phyloP scores from a whole-genome alignment of 108 stramenopile genomes.

The Skeletonema costatum region DNA sequence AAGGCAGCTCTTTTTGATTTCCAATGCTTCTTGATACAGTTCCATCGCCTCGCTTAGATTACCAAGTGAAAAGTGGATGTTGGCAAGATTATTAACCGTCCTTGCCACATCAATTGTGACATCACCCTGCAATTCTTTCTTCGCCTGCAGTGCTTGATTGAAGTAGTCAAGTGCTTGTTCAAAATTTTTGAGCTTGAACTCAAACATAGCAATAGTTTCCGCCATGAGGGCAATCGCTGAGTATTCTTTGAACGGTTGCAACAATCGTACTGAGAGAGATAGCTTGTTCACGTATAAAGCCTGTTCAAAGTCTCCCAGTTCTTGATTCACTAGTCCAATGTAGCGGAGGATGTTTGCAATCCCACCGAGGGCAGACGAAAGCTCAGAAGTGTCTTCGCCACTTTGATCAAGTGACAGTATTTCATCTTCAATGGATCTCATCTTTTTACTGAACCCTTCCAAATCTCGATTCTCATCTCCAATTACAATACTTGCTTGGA shows the following conservation, averaged over 20 bases:
- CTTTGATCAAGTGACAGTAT: constrained; percentile 6
- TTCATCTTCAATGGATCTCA: constrained; percentile 19
- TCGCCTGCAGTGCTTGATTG: constrained; percentile 47
- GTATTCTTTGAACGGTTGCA: constrained; percentile 45
- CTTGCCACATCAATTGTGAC: constrained; percentile 46
- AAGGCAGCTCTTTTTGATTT: constrained; percentile 45
- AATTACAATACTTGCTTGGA: constrained; percentile 48
- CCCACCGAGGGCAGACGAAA: constrained; percentile 40
- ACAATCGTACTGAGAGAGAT: constrained; percentile 43
- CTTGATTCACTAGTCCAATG: constrained; percentile 50
- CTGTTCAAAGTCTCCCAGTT: constrained; percentile 40
- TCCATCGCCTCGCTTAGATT: constrained; percentile 52
- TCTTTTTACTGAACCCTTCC: constrained; percentile 31
- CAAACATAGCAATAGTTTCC: constrained; percentile 55
- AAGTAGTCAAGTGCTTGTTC: constrained; percentile 47
- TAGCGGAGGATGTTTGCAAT: constrained; percentile 54
- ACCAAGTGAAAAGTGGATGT: constrained; percentile 52
- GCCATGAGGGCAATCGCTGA: constrained; percentile 51
- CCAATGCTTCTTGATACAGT: constrained; percentile 46
- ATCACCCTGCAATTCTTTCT: constrained; percentile 39
- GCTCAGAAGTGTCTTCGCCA: constrained; percentile 20
- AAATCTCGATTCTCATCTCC: constrained; percentile 35
- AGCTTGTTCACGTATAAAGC: constrained; percentile 46
- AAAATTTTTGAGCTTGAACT: constrained; percentile 54
- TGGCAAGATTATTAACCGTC: constrained; percentile 55